Evolutionary conservation across 2,329 filamentous ascomycete species (phyloP), one percentile per base, ranked within the genome.

Genomic region (Claviceps digitariae): DNA sequence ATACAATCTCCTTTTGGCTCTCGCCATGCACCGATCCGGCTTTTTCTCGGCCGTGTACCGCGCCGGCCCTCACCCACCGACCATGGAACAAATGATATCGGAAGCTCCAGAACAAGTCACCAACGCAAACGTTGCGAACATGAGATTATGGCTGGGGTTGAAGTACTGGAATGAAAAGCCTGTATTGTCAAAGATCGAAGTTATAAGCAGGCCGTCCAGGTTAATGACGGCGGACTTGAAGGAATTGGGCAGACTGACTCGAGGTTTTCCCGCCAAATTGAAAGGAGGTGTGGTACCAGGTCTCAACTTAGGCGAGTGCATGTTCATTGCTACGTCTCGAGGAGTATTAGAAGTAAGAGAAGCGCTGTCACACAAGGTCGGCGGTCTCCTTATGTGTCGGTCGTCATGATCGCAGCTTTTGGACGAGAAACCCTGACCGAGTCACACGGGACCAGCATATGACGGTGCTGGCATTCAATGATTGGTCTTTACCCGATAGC

Each of bases 91-190:
- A 23, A 68, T 79, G 59, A 59, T 69, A 43, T 68, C 73, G 12
- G 57, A 65, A 57, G 68, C 77, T 27, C 73, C 81, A 13, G 78
- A 79, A 57, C 74, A 73, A 15, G 75, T 87, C 54, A 89, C 84
- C 48, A 73, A 75, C 57, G 74, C 73, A 61, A 95, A 94, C 69
- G 80, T 89, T 40, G 79, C 89, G 4, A 77, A 74, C 41, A 78
- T 87, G 64, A 77, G 90, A 56, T 72, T 96, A 59, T 96, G 90
- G 90, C 70, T 96, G 13, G 89, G 89, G 1, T 73, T 95, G 63
- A 95, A 95, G 73, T 95, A 95, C 77, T 87, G 81, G 80, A 82
- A 90, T 60, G 86, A 86, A 64, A 76, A 83, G 67, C 88, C 90
- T 6, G 89, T 95, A 23, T 71, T 96, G 59, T 75, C 74, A 57